These are phyloP conservation scores for Paramecium primaurelia DNA, from an alignment of 73 alveolate genomes.

Conservation along the genomic window DNA sequence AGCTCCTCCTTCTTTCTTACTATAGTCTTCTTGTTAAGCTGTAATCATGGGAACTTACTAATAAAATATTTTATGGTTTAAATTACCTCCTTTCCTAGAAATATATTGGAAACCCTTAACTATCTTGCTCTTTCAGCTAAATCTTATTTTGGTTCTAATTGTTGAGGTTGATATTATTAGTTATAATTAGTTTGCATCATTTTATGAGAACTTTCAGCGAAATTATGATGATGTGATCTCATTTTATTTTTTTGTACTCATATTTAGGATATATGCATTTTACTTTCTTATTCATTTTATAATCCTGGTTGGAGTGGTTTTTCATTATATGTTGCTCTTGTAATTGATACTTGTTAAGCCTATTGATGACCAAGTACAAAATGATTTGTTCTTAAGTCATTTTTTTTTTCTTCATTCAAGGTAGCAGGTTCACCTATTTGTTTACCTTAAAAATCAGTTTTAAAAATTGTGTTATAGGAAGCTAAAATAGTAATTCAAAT, in stretches of 20 bases:
- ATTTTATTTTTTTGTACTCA: conserved; percentile 51
- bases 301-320: conserved; percentile 51
- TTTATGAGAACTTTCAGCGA: conserved; percentile 42
- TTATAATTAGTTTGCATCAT: conserved; percentile 58
- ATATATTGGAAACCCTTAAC: neutral
- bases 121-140: neutral
- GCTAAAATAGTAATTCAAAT: neutral
- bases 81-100: conserved; percentile 31
- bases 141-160: neutral
- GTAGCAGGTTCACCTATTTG: conserved; percentile 23
- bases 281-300: conserved; percentile 52
- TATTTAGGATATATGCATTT: neutral
- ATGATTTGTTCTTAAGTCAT: conserved; percentile 60
- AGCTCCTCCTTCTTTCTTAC: neutral
- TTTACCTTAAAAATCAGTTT: conserved; percentile 21
- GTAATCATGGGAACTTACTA: conserved; percentile 20
- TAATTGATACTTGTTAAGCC: conserved; percentile 26
- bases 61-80: neutral
- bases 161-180: conserved; percentile 27
- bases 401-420: conserved; percentile 34
- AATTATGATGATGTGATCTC: conserved; percentile 65
- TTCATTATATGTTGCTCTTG: conserved; percentile 30
- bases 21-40: neutral
- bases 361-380: conserved; percentile 57
- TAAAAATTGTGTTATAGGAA: neutral